These are phyloP conservation scores for Capsella bursapastoris DNA, from an alignment of 345 rosid species.

Conservation along the genomic window DNA sequence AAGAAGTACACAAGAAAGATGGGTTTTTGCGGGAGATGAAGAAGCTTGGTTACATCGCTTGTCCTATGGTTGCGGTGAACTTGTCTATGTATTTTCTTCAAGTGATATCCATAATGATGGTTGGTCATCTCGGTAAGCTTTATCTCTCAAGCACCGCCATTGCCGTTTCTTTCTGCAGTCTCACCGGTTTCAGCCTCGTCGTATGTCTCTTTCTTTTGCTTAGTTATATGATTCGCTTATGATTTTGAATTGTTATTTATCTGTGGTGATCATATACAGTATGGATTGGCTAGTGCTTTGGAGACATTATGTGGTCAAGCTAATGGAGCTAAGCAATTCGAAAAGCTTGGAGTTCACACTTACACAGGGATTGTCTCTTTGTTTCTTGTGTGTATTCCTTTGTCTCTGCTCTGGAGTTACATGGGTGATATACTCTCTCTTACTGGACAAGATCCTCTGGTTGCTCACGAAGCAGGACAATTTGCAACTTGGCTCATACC, in stretches of 20 bases:
- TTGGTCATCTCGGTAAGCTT: slow-evolving; percentile 81
- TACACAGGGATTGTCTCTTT: slow-evolving; percentile 60
- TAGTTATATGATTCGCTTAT: background rate
- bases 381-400: slow-evolving; percentile 54
- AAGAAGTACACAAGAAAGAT: slow-evolving; percentile 25
- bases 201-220: slow-evolving; percentile 46
- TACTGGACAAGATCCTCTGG: slow-evolving; percentile 66
- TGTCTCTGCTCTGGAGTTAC: slow-evolving; percentile 59
- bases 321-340: slow-evolving; percentile 68
- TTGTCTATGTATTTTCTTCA: slow-evolving; percentile 60
- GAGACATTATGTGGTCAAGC: slow-evolving; percentile 89
- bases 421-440: slow-evolving; percentile 58
- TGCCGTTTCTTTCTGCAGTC: slow-evolving; percentile 63
- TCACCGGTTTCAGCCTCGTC: slow-evolving; percentile 75
- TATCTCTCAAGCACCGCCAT: slow-evolving; percentile 77
- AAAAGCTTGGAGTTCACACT: slow-evolving; percentile 59
- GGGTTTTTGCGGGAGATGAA: slow-evolving; percentile 51
- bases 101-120: slow-evolving; percentile 70
- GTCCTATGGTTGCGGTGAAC: slow-evolving; percentile 64
- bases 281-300: slow-evolving; percentile 74
- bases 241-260: slow-evolving; percentile 12
- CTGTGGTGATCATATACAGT: background rate
- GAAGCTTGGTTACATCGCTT: slow-evolving; percentile 58
- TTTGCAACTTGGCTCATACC: slow-evolving; percentile 64
- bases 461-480: slow-evolving; percentile 56